phyloP scores from a whole-genome alignment of 257 asterid species.

The Primulina eburnea region DNA sequence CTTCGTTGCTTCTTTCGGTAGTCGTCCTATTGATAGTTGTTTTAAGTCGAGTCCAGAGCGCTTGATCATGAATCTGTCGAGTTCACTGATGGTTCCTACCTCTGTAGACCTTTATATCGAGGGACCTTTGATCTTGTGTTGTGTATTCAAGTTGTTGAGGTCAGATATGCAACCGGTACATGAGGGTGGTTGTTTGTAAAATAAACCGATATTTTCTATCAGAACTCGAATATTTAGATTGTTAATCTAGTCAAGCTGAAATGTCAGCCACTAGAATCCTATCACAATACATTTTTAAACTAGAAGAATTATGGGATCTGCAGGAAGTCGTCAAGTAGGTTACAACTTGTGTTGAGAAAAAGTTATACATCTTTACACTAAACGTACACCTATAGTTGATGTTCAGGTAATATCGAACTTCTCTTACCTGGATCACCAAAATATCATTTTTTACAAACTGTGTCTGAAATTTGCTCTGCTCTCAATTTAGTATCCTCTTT shows the following conservation, averaged over 20 bases:
- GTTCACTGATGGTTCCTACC: conserved; percentile 16
- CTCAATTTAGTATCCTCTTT: neutral
- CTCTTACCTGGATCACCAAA: neutral
- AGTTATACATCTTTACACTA: neutral
- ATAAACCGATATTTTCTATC: neutral
- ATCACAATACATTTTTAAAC: neutral
- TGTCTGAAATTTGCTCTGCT: neutral
- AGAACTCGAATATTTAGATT: neutral
- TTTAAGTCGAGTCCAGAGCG: conserved; percentile 44
- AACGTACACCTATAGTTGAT: conserved; percentile 1
- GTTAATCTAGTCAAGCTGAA: neutral
- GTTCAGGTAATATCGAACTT: conserved; percentile 2
- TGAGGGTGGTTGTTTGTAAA: neutral
- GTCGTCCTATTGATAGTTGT: conserved; percentile 57
- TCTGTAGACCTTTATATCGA: neutral
- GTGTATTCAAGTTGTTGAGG: neutral
- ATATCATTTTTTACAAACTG: neutral
- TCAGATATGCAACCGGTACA: neutral
- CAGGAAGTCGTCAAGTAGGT: neutral
- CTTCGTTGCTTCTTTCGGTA: conserved; percentile 56
- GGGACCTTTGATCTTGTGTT: neutral
- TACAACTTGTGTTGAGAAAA: neutral
- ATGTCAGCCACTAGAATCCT: neutral
- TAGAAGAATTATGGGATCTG: neutral
- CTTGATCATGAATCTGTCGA: conserved; percentile 49